A percentile compares a stretch with the other conserved stretches of the same genome.
phyloP scores from a whole-genome alignment of 768 basidiomycete genomes.

The Kondoa subrosea region DNA sequence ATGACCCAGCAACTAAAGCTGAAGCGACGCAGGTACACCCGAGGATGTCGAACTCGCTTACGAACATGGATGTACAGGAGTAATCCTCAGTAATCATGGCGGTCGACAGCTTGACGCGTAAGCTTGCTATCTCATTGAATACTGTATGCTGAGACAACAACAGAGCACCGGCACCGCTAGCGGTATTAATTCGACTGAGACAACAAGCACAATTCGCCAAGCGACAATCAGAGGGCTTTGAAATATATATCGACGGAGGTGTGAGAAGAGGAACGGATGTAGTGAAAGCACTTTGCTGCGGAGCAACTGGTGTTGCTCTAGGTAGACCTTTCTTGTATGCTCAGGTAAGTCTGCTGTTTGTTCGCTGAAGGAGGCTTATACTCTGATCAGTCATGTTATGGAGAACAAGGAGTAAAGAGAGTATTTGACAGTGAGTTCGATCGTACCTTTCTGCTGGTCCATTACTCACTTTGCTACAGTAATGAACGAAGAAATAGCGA shows the following conservation, averaged over 20 bases:
- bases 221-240: conserved; percentile 25
- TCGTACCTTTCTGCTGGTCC: background rate
- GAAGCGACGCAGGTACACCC: conserved; percentile 39
- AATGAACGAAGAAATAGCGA: conserved; percentile 2
- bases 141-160: background rate
- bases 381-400: background rate
- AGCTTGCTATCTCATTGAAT: background rate
- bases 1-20: conserved; percentile 21
- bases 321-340: conserved; percentile 2
- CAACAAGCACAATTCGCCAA: conserved; percentile 33
- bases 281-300: conserved; percentile 19
- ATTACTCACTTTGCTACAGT: background rate
- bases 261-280: conserved; percentile 39
- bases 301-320: background rate
- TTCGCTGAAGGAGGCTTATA: background rate
- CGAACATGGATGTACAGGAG: conserved; percentile 34
- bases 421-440: conserved; percentile 5
- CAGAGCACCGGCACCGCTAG: conserved; percentile 49
- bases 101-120: conserved; percentile 60
- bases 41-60: conserved; percentile 33
- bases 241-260: conserved; percentile 39
- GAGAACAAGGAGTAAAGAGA: background rate
- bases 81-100: conserved; percentile 36
- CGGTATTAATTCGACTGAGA: conserved; percentile 37
- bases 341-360: background rate